These are phyloP conservation scores for Tarenaya hassleriana DNA, from an alignment of 345 rosid genomes.

Conservation along the genomic window DNA sequence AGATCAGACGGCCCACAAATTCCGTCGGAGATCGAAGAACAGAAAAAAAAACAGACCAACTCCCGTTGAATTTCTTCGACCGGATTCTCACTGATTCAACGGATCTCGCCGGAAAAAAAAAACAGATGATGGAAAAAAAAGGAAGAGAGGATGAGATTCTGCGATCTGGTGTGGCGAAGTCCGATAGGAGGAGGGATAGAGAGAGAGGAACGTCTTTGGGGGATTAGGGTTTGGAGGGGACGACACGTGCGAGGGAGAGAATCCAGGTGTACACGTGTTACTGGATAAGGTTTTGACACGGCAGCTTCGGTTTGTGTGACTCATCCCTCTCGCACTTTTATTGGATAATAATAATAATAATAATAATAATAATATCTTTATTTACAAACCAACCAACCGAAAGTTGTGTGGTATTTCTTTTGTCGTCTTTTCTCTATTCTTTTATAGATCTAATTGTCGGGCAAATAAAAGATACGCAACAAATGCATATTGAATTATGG, in stretches of 20 bases:
- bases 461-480: too few species aligned
- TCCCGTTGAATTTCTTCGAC: background rate
- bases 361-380: too few species aligned
- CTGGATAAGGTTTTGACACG: slow-evolving; percentile 51
- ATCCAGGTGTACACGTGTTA: slow-evolving; percentile 61
- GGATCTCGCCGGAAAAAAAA: slow-evolving; percentile 18
- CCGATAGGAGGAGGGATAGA: slow-evolving; percentile 37
- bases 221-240: slow-evolving; percentile 53
- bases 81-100: slow-evolving; percentile 8
- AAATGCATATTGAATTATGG: too few species aligned
- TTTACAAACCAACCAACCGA: too few species aligned
- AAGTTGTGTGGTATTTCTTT: too few species aligned
- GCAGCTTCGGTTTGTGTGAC: slow-evolving; percentile 27
- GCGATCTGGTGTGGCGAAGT: slow-evolving; percentile 43
- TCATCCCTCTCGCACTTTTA: slow-evolving; percentile 11
- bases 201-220: slow-evolving; percentile 21
- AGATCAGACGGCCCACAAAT: slow-evolving; percentile 39
- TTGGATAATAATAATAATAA: too few species aligned
- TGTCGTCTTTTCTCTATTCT: too few species aligned
- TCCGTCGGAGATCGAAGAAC: slow-evolving; percentile 2
- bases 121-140: background rate
- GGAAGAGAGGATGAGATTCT: slow-evolving; percentile 2
- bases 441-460: too few species aligned
- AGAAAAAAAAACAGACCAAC: background rate
- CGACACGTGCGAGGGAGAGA: slow-evolving; percentile 57